Percentiles rank a stretch among this genome's conserved stretches.
Conservation (phyloP, 441 rosid species). For the Adansonia madagascariensis region DNA sequence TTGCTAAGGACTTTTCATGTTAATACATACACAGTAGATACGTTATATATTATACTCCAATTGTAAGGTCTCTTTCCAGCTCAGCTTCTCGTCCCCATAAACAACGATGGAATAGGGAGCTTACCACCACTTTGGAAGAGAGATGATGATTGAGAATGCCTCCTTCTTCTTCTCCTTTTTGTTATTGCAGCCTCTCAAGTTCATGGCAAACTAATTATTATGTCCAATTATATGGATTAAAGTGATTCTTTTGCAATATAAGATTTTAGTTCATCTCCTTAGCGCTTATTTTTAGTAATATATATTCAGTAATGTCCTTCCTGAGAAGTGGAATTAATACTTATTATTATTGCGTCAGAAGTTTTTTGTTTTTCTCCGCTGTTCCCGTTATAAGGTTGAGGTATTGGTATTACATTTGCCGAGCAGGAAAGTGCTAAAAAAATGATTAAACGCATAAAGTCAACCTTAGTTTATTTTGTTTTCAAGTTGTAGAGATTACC, state of each 20-base stretch:
- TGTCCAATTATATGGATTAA: not conserved
- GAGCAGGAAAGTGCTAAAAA: not conserved
- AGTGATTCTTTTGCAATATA: not conserved
- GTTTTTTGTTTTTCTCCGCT: too few species aligned
- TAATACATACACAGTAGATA: too few species aligned
- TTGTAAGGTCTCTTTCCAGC: slow-evolving; percentile 13
- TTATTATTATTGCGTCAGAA: not conserved
- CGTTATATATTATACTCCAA: too few species aligned
- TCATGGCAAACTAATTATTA: not conserved
- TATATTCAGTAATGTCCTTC: not conserved
- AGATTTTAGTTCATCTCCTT: not conserved
- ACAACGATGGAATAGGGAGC: not conserved
- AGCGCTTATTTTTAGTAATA: too few species aligned
- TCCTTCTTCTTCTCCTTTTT: too few species aligned
- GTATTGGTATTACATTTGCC: not conserved
- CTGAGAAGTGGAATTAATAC: not conserved
- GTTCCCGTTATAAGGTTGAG: not conserved
- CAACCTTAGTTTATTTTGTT: too few species aligned
- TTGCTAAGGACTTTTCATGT: too few species aligned
- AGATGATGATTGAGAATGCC: not conserved
- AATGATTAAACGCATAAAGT: too few species aligned
- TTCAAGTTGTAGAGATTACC: too few species aligned
- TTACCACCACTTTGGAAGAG: not conserved
- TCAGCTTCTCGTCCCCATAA: slow-evolving; percentile 21
- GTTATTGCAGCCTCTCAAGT: not conserved